phyloP scores from a whole-genome alignment of 495 filamentous ascomycete species.

The Penicillium taxi region DNA sequence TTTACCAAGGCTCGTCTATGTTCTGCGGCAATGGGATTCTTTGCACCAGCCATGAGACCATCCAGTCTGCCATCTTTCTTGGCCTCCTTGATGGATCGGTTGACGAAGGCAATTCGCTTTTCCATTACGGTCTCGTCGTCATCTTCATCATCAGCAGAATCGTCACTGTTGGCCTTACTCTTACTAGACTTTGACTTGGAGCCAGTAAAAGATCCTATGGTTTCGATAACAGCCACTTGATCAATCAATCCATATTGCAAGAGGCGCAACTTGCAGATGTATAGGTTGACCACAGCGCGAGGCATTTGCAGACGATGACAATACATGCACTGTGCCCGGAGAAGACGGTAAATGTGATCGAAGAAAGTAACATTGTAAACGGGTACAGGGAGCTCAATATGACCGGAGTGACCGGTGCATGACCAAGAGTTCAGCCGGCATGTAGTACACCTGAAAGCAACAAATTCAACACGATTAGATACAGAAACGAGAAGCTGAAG shows the following conservation, averaged over 20 bases:
- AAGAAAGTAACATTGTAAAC: slow-evolving; percentile 93
- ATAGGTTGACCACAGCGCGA: slow-evolving; percentile 62
- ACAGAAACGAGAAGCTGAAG: not conserved
- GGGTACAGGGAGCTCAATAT: slow-evolving; percentile 87
- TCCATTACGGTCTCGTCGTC: slow-evolving; percentile 58
- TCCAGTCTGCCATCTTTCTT: slow-evolving; percentile 37
- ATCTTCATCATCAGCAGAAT: slow-evolving; percentile 47
- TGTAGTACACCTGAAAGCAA: slow-evolving; percentile 66
- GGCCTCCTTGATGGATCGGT: slow-evolving; percentile 50
- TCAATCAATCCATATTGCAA: slow-evolving; percentile 76
- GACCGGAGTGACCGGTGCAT: slow-evolving; percentile 89
- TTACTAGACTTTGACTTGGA: slow-evolving; percentile 24
- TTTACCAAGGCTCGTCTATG: slow-evolving; percentile 67
- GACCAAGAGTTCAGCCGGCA: slow-evolving; percentile 68
- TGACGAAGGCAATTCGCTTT: slow-evolving; percentile 62
- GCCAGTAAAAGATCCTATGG: slow-evolving; percentile 35
- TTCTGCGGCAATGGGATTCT: slow-evolving; percentile 74
- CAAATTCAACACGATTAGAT: slow-evolving; percentile 15
- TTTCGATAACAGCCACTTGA: slow-evolving; percentile 60
- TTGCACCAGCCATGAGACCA: slow-evolving; percentile 50
- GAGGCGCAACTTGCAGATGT: slow-evolving; percentile 76
- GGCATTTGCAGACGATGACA: slow-evolving; percentile 76
- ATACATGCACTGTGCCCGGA: slow-evolving; percentile 75
- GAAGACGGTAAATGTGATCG: slow-evolving; percentile 74
- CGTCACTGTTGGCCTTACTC: slow-evolving; percentile 39